Base-by-base conservation (phyloP, 1,284 basidiomycete species). In the Limonomyces culmigenus region DNA sequence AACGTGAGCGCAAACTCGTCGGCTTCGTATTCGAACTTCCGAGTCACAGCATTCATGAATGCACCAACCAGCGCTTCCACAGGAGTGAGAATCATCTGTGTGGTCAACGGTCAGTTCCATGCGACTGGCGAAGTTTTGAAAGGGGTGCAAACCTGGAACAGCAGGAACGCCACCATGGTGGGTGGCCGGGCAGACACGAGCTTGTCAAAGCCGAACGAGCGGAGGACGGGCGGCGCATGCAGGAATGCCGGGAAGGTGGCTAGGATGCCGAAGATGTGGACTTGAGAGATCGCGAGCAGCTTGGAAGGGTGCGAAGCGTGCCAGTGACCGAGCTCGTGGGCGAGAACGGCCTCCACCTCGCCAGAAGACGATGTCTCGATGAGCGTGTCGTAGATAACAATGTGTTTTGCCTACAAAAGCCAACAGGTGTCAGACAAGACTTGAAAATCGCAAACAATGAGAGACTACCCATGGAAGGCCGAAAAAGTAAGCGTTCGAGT, bases 291-390 rank as follows among this genome's bases (percentile, higher is more conserved):
- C 34, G 73, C 58, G 51, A 98, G 70, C 44, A 97, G 70, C 54
- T 93, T 87, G 42, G 79, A 75, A 0, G 89, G 87, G 61, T 98
- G 92, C 44, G 75, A 65, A 57, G 74, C 74, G 49, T 83, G 84
- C 89, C 89, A 96, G 58, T 96, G 91, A 0, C 93, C 93, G 16
- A 97, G 80, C 53, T 97, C 93, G 58, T 97, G 92, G 0, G 89
- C 75, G 36, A 78, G 65, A 17, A 93, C 86, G 15, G 89, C 89
- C 47, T 92, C 88, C 16, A 95, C 85, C 54, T 92, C 85, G 19
- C 84, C 81, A 0, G 89, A 70, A 39, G 76, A 74, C 51, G 75
- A 83, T 51, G 96, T 76, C 48, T 92, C 80, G 52, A 97, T 86
- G 41, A 98, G 70, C 0, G 93, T 97, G 52, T 97, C 93, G 52